Percentiles rank a stretch among this genome's conserved stretches.
Evolutionary conservation across 352 stramenopile genomes (phyloP).

Genomic region (Pythium dissotocum): DNA sequence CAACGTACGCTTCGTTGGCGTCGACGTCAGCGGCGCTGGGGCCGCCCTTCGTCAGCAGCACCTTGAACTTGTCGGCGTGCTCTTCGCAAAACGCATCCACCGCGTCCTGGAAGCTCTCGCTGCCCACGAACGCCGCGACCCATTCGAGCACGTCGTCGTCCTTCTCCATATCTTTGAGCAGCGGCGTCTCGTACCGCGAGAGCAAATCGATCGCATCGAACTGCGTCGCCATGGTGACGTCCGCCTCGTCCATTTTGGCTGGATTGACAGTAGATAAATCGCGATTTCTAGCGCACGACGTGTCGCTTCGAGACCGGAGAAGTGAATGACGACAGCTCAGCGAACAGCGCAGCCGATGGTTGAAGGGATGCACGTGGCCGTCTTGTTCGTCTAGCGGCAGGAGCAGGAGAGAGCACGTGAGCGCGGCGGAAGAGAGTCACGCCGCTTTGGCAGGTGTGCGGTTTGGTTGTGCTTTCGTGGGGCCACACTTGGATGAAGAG

Average conservation of each 20-base stretch:
- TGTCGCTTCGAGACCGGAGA: not conserved
- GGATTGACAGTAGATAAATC: not conserved
- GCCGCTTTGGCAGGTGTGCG: not conserved
- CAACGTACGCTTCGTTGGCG: conserved; percentile 51
- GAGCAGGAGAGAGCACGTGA: not conserved
- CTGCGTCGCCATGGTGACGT: conserved; percentile 36
- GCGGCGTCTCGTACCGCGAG: conserved; percentile 74
- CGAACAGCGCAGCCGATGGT: not conserved
- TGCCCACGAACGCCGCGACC: conserved; percentile 74
- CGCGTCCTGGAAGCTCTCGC: conserved; percentile 61
- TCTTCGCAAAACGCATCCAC: conserved; percentile 67
- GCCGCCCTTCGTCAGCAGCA: conserved; percentile 64
- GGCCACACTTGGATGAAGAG: not conserved
- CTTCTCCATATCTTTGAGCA: conserved; percentile 82
- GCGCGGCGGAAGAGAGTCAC: not conserved
- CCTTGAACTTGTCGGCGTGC: conserved; percentile 59
- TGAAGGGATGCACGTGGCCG: not conserved
- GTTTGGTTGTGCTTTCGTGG: conserved; percentile 1
- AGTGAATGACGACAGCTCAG: not conserved
- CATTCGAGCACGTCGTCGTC: conserved; percentile 81
- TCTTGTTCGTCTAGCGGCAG: not conserved
- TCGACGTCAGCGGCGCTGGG: conserved; percentile 57
- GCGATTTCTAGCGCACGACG: not conserved
- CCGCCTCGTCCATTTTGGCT: not conserved
- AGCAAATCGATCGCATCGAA: conserved; percentile 84